Conservation (phyloP, 306 rosid species). For the Medicago truncatula region DNA sequence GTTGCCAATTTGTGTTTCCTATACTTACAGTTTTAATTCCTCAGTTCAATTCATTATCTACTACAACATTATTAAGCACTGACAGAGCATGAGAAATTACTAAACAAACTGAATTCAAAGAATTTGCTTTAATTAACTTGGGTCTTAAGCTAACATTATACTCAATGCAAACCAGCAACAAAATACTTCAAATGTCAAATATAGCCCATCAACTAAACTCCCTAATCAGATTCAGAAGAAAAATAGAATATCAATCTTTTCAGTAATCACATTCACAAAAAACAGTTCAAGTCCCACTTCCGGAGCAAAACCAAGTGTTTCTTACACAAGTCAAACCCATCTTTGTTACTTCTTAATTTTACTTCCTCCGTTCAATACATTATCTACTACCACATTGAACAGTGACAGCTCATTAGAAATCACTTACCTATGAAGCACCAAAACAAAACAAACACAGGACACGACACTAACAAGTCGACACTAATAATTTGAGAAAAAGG, state of each 20-base stretch:
- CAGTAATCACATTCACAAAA: neutral
- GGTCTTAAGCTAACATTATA: neutral
- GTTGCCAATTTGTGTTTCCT: no score
- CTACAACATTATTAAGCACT: no score
- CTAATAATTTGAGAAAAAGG: neutral
- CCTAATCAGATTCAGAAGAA: neutral
- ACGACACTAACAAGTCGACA: neutral
- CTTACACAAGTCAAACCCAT: neutral
- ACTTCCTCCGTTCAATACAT: constrained; percentile 40
- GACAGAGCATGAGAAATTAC: no score
- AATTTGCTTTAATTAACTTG: neutral
- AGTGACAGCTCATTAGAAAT: constrained; percentile 37
- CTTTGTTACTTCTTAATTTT: neutral
- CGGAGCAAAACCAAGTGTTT: no score
- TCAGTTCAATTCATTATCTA: no score
- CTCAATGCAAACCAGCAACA: neutral
- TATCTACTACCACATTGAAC: constrained; percentile 27
- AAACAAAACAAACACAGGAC: neutral
- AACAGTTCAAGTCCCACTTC: neutral
- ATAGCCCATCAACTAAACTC: neutral
- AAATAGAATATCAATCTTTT: neutral
- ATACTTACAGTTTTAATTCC: no score
- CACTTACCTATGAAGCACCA: neutral
- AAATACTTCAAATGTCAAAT: neutral
- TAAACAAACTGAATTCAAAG: no score